Base-by-base conservation (phyloP, 345 rosid genomes). In the Corchorus capsularis region DNA sequence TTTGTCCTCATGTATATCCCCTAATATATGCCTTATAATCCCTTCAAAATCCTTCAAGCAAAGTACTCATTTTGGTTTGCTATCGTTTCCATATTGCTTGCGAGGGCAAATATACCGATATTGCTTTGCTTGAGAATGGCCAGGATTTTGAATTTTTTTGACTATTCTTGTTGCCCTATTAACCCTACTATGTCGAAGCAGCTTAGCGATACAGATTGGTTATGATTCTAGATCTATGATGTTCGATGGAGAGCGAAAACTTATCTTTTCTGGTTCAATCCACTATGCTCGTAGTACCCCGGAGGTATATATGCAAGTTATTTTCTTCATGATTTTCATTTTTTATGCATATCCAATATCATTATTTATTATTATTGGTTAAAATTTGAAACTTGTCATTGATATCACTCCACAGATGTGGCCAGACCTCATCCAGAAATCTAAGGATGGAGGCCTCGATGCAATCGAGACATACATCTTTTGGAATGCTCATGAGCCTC, bases 401-500 rank as follows among this genome's bases (percentile, higher is more conserved):
- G 27, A 27, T 27, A 27, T 27, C 27, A 27, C 27, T 27, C 20
- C 34, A 22, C 75, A 89, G 89, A 89, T 89, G 93, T 89, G 93
- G 93, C 82, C 86, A 15, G 85, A 84, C 77, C 81, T 87, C 22
- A 89, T 87, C 1, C 79, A 74, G 73, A 85, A 87, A 55, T 75
- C 88, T 0, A 89, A 84, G 75, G 87, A 86, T 41, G 88, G 93
- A 11, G 89, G 91, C 12, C 80, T 90, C 12, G 85, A 86, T 81
- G 80, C 84, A 0, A 83, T 90, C 49, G 93, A 90, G 1, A 83
- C 91, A 0, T 90, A 90, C 9, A 79, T 88, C 0, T 90, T 90
- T 10, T 89, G 91, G 91, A 81, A 87, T 14, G 83, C 66, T 0
- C 93, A 89, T 37, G 91, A 89, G 37, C 90, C 89, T 14, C 59